Base-by-base conservation (phyloP, 352 stramenopile species). In the Peronospora belbahrii region DNA sequence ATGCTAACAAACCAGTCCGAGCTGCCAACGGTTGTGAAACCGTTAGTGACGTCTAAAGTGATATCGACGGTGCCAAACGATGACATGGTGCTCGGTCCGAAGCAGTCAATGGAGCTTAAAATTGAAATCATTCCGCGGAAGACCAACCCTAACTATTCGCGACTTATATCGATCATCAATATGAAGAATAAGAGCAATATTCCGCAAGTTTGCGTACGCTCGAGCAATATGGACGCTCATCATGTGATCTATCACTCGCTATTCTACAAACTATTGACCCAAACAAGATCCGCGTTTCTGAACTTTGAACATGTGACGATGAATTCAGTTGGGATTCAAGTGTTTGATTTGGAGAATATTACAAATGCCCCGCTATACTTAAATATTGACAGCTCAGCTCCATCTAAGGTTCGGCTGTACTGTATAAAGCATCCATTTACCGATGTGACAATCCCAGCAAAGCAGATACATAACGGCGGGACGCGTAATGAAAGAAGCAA, bases 221-320 rank as follows among this genome's bases (percentile, higher is more conserved):
- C 81, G 8, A 92, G 82, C 66, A 95, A 95, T 54, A 95, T 95
- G 83, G 83, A 95, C 37, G 82, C 83, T 1, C 81, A 95, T 39
- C 82, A 94, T 47, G 83, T 95, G 22, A 95, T 95, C 43, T 95
- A 95, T 45, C 83, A 95, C 46, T 95, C 83, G 23, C 57, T 93
- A 24, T 95, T 93, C 48, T 95, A 95, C 77, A 92, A 90, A 42
- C 62, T 95, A 17, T 44, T 92, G 44, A 95, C 83, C 14, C 80
- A 78, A 31, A 88, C 79, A 19, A 82, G 71, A 42, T 90, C 81
- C 9, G 83, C 80, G 32, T 93, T 94, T 37, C 47, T 94, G 23
- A 94, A 93, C 34, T 94, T 94, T 42, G 83, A 94, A 17, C 74
- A 93, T 19, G 74, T 94, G 20, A 59, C 75, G n/a, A 70, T 87